phyloP scores from a whole-genome alignment of 768 basidiomycete species.

The Suillus plorans region DNA sequence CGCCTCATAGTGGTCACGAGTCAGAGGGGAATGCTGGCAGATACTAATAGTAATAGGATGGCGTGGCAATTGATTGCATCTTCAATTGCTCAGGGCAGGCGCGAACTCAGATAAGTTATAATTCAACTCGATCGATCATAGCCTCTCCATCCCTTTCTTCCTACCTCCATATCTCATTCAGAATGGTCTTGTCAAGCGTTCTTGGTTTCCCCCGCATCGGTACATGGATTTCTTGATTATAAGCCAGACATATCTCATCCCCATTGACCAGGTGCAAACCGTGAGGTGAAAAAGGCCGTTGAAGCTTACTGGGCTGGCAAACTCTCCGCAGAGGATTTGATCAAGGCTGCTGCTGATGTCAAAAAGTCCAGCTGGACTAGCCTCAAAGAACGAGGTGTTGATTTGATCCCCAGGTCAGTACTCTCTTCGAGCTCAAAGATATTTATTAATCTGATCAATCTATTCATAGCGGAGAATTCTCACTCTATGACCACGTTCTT shows the following conservation, averaged over 20 bases:
- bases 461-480: constrained; percentile 85
- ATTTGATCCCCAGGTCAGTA: constrained; percentile 85
- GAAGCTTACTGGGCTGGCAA: constrained; percentile 99
- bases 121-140: constrained; percentile 10
- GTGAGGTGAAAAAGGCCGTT: constrained; percentile 96
- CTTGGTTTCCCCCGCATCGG: constrained; percentile 94
- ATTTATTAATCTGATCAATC: constrained; percentile 18
- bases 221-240: constrained; percentile 20
- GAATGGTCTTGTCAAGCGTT: constrained; percentile 80
- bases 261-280: constrained; percentile 68
- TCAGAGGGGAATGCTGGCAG: neutral
- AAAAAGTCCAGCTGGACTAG: constrained; percentile 86
- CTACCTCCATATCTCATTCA: constrained; percentile 17
- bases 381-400: constrained; percentile 84
- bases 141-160: constrained; percentile 16
- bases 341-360: constrained; percentile 83
- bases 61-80: constrained; percentile 19
- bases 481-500: constrained; percentile 97
- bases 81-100: constrained; percentile 33
- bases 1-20: no score
- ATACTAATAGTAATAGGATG: no score
- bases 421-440: constrained; percentile 8
- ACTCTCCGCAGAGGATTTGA: constrained; percentile 82
- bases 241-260: neutral
- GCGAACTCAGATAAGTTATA: constrained; percentile 4